A percentile compares a stretch with the other conserved stretches of the same genome.
These are phyloP conservation scores for Saksenaea oblongispora DNA, from an alignment of 371 early-diverging fungal species.

Conservation along the genomic window DNA sequence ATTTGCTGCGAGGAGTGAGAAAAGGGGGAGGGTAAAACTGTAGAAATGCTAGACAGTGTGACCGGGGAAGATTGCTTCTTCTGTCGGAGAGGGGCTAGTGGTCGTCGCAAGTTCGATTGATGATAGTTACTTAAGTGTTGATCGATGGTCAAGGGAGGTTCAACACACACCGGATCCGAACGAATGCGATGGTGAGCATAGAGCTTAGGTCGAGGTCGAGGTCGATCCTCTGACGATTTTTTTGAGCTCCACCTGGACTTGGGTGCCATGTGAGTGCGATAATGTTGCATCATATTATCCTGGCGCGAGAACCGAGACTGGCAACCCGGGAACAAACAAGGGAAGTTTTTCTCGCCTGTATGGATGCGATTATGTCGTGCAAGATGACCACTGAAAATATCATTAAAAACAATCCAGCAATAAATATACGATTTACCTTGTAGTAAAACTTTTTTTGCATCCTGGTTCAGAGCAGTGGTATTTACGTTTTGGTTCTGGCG, in stretches of 20 bases:
- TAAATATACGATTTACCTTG: conserved; percentile 40
- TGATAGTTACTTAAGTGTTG: conserved; percentile 47
- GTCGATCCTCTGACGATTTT: conserved; percentile 22
- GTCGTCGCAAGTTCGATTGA: conserved; percentile 17
- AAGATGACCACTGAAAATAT: conserved; percentile 65
- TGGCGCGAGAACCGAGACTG: conserved; percentile 82
- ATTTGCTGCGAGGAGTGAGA: background rate
- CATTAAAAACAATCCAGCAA: background rate
- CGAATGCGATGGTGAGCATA: conserved; percentile 49
- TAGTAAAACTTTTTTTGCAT: conserved; percentile 64
- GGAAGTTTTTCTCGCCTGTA: conserved; percentile 89
- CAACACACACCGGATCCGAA: conserved; percentile 39
- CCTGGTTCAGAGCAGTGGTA: conserved; percentile 57
- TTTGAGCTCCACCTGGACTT: conserved; percentile 58
- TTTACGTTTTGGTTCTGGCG: conserved; percentile 45
- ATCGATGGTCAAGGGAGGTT: conserved; percentile 49
- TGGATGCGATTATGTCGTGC: conserved; percentile 89
- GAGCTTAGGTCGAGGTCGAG: conserved; percentile 35
- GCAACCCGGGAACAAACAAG: conserved; percentile 78
- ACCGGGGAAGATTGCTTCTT: conserved; percentile 15
- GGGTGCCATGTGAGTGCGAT: conserved; percentile 75
- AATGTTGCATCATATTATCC: conserved; percentile 91
- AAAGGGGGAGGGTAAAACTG: background rate
- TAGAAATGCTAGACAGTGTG: conserved; percentile 17
- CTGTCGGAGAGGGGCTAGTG: conserved; percentile 16